A percentile compares a stretch with the other conserved stretches of the same genome.
Conservation (phyloP, 306 rosid genomes). For the Cucumis cinereus region DNA sequence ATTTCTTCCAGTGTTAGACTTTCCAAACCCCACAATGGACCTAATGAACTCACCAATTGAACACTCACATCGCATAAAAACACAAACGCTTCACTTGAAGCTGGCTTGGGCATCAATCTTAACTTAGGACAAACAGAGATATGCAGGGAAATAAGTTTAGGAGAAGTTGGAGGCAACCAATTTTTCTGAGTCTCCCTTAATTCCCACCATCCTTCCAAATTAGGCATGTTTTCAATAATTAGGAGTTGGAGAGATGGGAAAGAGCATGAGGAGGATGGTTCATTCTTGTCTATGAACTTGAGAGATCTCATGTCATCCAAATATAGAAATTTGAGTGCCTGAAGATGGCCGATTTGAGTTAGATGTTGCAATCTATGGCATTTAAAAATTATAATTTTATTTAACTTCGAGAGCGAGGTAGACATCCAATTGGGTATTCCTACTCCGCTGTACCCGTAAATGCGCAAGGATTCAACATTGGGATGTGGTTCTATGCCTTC, state of each 20-base stretch:
- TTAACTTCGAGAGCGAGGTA: background rate
- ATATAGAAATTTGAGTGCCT: background rate
- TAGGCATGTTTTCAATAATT: background rate
- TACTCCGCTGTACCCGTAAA: background rate
- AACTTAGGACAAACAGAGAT: background rate
- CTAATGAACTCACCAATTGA: background rate
- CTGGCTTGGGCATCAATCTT: background rate
- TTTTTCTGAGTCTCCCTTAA: background rate
- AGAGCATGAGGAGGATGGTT: background rate
- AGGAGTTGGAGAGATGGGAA: background rate
- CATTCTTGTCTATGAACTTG: background rate
- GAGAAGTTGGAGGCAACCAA: background rate
- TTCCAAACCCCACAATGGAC: background rate
- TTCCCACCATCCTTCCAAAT: conserved; percentile 1
- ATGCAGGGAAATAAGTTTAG: background rate
- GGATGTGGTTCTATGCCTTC: background rate
- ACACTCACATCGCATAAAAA: background rate
- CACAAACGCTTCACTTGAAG: background rate
- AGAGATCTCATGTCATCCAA: background rate
- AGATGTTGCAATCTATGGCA: background rate
- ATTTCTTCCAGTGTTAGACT: too few relatives aligned
- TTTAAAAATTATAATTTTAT: background rate
- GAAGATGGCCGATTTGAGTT: background rate
- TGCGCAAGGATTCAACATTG: background rate
- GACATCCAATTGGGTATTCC: background rate